A percentile compares a stretch with the other conserved stretches of the same genome.
phyloP scores from a whole-genome alignment of 164 flowering plant genomes.

The Cinnamomum micranthum region DNA sequence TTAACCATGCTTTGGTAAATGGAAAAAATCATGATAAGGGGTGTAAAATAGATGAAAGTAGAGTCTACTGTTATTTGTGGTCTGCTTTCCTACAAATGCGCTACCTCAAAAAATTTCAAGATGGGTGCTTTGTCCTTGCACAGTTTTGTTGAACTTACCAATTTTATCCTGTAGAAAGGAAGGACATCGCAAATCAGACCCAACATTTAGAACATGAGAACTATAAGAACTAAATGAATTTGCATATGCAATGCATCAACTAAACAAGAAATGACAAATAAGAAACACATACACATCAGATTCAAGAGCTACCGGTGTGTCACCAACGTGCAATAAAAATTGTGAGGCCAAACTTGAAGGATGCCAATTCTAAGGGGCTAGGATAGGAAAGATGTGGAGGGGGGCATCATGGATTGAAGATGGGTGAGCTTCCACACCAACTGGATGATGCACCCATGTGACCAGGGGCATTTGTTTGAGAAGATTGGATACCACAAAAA shows the following conservation, averaged over 20 bases:
- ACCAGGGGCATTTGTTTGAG: too few species aligned
- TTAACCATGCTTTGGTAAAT: not conserved
- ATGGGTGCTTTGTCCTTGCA: conserved; percentile 16
- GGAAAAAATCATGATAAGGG: not conserved
- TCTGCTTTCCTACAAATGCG: conserved; percentile 11
- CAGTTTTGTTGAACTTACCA: conserved; percentile 57
- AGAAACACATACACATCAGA: not conserved
- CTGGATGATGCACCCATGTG: too few species aligned
- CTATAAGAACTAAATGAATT: not conserved
- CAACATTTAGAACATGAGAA: not conserved
- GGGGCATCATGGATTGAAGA: not conserved
- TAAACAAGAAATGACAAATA: not conserved
- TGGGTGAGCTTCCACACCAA: too few species aligned
- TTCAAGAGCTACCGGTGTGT: too few species aligned
- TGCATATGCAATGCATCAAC: not conserved
- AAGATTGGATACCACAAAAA: too few species aligned
- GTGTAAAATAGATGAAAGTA: not conserved
- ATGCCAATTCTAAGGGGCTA: too few species aligned
- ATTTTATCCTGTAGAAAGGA: conserved; percentile 78
- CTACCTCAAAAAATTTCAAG: conserved; percentile 13
- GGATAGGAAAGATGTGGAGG: not conserved
- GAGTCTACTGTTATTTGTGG: conserved; percentile 5
- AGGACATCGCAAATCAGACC: conserved; percentile 10
- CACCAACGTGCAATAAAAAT: too few species aligned
- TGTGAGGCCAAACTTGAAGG: too few species aligned